A percentile compares a stretch with the other conserved stretches of the same genome.
Conservation (phyloP, 345 rosid species). For the Euphorbia tirucalli region DNA sequence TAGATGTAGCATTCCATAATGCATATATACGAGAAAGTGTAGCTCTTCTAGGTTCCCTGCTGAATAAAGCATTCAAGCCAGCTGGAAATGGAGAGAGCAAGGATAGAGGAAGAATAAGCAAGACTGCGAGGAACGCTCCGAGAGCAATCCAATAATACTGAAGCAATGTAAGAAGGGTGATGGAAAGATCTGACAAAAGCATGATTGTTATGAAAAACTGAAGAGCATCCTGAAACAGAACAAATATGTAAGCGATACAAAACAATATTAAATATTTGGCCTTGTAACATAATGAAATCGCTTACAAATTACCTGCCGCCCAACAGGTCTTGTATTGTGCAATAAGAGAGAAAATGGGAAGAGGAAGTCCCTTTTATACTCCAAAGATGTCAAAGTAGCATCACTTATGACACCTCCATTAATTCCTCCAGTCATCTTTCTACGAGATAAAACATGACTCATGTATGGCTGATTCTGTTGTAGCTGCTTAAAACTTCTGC, state of each 20-base stretch:
- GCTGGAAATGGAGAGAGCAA: slow-evolving; percentile 93
- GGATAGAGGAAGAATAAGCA: slow-evolving; percentile 88
- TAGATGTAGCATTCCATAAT: slow-evolving; percentile 86
- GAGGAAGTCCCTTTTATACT: slow-evolving; percentile 63
- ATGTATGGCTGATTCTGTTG: slow-evolving; percentile 54
- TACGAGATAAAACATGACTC: slow-evolving; percentile 71
- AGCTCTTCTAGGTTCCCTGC: slow-evolving; percentile 91
- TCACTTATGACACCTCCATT: slow-evolving; percentile 84
- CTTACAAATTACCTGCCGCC: slow-evolving; percentile 64
- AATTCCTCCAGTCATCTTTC: slow-evolving; percentile 81
- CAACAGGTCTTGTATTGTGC: slow-evolving; percentile 84
- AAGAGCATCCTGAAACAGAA: slow-evolving; percentile 68
- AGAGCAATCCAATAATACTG: slow-evolving; percentile 93
- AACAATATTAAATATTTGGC: slow-evolving; percentile 2
- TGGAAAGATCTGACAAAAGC: slow-evolving; percentile 83
- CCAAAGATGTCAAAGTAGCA: slow-evolving; percentile 66
- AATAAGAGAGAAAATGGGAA: slow-evolving; percentile 76
- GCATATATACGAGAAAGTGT: slow-evolving; percentile 85
- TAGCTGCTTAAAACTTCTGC: slow-evolving; percentile 47
- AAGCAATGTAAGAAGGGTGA: slow-evolving; percentile 78
- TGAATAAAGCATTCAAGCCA: slow-evolving; percentile 89
- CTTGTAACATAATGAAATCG: slow-evolving; percentile 6
- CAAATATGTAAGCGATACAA: slow-evolving; percentile 4
- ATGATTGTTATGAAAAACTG: slow-evolving; percentile 72
- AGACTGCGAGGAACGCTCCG: slow-evolving; percentile 75